Conservation (phyloP, 2,329 filamentous ascomycete species). For the Trichoderma arundinaceum region DNA sequence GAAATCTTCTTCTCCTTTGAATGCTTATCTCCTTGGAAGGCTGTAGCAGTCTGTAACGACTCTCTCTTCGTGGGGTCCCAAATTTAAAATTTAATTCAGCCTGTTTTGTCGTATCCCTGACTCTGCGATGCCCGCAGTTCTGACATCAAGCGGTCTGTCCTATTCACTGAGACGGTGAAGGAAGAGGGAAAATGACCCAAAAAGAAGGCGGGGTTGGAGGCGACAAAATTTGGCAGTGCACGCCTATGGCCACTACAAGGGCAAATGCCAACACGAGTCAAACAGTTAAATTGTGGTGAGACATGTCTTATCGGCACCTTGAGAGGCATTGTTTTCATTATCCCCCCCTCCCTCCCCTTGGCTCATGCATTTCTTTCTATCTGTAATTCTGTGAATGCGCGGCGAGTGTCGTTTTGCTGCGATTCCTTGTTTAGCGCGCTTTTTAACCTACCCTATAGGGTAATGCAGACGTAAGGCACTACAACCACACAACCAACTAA, state of each 20-base stretch:
- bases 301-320: slow-evolving; percentile 15
- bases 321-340: background rate
- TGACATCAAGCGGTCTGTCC: slow-evolving; percentile 1
- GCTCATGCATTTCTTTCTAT: background rate
- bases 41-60: background rate
- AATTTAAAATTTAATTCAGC: background rate
- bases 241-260: slow-evolving; percentile 14
- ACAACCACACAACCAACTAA: background rate
- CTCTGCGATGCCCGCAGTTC: background rate
- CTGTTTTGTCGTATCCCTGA: background rate
- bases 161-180: slow-evolving; percentile 23
- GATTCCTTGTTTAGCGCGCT: background rate
- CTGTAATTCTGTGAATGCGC: background rate
- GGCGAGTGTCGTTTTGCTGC: background rate
- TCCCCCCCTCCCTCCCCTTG: no score
- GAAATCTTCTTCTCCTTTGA: background rate
- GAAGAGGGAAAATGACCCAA: slow-evolving; percentile 20
- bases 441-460: background rate
- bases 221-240: slow-evolving; percentile 21
- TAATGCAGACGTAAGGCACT: background rate
- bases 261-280: background rate
- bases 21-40: background rate
- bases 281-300: background rate
- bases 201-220: slow-evolving; percentile 20
- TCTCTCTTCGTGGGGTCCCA: background rate